Percentiles rank a stretch among this genome's conserved stretches.
Conservation (phyloP, 176 grass and related monocot species). For the Lolium perenne region DNA sequence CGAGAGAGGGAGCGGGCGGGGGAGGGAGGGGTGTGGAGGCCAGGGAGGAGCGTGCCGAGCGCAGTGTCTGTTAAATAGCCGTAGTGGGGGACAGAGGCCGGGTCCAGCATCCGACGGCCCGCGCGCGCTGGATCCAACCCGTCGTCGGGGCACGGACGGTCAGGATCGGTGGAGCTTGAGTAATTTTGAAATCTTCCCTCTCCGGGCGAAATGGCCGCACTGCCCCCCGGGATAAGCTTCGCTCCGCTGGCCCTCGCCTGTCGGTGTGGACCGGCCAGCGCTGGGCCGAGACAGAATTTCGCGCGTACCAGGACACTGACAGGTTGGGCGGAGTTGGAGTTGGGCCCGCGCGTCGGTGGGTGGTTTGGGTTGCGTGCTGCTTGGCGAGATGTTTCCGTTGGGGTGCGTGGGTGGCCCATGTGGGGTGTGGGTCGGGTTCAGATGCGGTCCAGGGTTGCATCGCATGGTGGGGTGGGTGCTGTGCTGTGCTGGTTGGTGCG, state of each 20-base stretch:
- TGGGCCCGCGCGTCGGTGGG: background rate
- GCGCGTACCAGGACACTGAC: background rate
- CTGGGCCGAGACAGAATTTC: background rate
- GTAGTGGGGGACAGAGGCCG: background rate
- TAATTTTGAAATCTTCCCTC: conserved; percentile 44
- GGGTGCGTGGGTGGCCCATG: conserved; percentile 17
- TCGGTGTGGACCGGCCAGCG: conserved; percentile 10
- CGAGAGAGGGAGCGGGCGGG: conserved; percentile 15
- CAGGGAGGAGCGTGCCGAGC: conserved; percentile 14
- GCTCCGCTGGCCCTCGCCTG: conserved; percentile 34
- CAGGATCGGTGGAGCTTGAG: conserved; percentile 16
- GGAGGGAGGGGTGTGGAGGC: background rate
- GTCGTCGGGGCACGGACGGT: background rate
- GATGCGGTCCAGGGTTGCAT: conserved; percentile 21
- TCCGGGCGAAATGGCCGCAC: conserved; percentile 16
- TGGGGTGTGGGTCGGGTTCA: background rate
- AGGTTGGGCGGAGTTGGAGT: accelerated
- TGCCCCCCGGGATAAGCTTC: background rate
- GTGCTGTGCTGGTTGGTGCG: conserved; percentile 40
- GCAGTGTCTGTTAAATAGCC: conserved; percentile 50
- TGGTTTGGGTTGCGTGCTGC: accelerated
- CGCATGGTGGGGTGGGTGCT: conserved; percentile 27
- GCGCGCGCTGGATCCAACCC: background rate
- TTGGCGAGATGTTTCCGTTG: background rate
- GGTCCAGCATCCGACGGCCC: conserved; percentile 36